Evolutionary conservation across 345 rosid genomes (phyloP).

Genomic region (Mercurialis annua): DNA sequence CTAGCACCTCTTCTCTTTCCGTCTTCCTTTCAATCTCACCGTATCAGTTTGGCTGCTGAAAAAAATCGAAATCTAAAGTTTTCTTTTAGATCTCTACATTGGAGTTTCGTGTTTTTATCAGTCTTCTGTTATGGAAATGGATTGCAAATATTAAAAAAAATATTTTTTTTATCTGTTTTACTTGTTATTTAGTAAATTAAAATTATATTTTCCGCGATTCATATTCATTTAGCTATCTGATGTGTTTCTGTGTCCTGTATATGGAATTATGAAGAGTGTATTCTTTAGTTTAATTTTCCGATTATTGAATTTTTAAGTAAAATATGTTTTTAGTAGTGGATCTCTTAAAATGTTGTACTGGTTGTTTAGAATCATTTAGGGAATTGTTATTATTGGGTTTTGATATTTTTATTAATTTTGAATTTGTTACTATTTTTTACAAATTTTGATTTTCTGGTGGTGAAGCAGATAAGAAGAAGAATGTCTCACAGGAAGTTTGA

Average conservation of each 20-base stretch:
- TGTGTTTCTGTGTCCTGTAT: not conserved
- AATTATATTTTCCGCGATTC: not conserved
- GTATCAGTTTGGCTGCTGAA: conserved; percentile 9
- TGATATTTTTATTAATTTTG: no score
- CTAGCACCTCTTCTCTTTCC: not conserved
- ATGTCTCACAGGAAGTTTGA: conserved; percentile 97
- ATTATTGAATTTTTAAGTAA: no score
- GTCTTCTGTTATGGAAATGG: not conserved
- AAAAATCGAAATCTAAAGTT: not conserved
- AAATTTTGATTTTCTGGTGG: not conserved
- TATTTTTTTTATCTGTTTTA: not conserved
- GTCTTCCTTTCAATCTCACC: not conserved
- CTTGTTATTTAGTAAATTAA: not conserved
- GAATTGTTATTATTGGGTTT: no score
- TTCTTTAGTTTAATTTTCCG: no score
- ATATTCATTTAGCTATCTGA: not conserved
- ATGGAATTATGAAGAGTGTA: no score
- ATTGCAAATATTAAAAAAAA: not conserved
- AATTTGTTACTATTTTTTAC: not conserved
- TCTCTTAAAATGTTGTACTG: no score
- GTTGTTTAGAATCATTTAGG: no score
- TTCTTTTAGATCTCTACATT: not conserved
- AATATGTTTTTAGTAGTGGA: no score
- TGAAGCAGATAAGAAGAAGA: conserved; percentile 28
- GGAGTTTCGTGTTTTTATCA: no score